Base-by-base conservation (phyloP, 2,329 filamentous ascomycete genomes). In the Endoconidiophora polonica region DNA sequence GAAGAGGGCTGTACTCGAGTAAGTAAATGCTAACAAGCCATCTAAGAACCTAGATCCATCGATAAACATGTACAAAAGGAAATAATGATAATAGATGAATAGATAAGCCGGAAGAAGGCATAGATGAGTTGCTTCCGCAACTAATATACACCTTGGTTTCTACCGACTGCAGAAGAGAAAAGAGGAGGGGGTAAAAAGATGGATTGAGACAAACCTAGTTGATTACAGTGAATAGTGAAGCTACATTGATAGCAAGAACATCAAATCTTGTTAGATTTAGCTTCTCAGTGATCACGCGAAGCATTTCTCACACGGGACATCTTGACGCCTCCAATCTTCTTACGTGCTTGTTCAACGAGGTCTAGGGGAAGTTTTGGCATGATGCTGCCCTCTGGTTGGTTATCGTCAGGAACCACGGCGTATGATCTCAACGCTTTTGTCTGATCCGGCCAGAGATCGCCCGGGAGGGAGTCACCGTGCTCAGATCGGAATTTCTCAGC, bases 401-500 rank as follows among this genome's bases (percentile, higher is more conserved):
- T 63, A 5, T 60, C 58, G 1, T 68, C 60, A 0, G 65, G 63
- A 2, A 70, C 61, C 2, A 77, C 64, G 37, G 70, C 67, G 68
- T 70, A 76, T 49, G 64, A 69, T 53, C 64, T 69, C 56, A 74
- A 74, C 23, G 69, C 72, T n/a, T 68, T 72, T 55, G 74, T 75
- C 62, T 91, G 74, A 1, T 81, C 83, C 0, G 79, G 80, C 86
- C 87, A 95, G 20, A 95, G 76, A 61, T 95, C 87, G 0, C 81
- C 80, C 0, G 91, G 91, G 9, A 98, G 65, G 60, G 79, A 94
- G 55, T 93, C 86, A 5, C 87, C 88, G 10, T 91, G 81, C 41
- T 94, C 83, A 24, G 80, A 71, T 33, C 83, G 75, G 62, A 98
- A 96, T 0, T 74, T 68, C 55, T 93, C 83, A 37, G 91, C 73